Conservation (phyloP, 2,329 filamentous ascomycete genomes). For the Exophiala aquamarina region DNA sequence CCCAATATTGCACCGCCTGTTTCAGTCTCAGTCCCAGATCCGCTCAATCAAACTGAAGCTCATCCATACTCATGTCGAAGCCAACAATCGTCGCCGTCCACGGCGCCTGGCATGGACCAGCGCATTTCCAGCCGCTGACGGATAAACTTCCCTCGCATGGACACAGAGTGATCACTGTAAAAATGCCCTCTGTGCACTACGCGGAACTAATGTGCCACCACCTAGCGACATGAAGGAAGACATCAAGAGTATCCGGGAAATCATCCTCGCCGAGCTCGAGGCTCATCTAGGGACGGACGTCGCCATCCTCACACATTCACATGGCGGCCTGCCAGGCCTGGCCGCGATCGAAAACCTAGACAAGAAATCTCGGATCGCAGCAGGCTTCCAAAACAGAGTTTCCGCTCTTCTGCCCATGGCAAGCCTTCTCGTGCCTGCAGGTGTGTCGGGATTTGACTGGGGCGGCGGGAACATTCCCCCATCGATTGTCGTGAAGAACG, state of each 20-base stretch:
- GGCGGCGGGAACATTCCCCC: neutral
- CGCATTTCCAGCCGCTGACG: constrained; percentile 3
- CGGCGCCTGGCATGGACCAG: constrained; percentile 8
- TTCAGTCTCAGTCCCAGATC: too few species aligned
- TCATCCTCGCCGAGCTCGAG: neutral
- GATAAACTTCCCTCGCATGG: neutral
- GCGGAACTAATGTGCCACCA: neutral
- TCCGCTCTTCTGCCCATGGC: constrained; percentile 2
- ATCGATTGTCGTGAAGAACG: neutral
- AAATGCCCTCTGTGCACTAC: constrained; percentile 7
- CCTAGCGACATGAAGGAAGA: constrained; percentile 1
- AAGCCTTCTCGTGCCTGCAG: constrained; percentile 1
- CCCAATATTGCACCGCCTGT: too few species aligned
- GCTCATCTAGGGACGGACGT: constrained; percentile 2
- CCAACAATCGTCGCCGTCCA: neutral
- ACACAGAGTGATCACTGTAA: constrained; percentile 1
- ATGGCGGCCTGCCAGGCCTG: neutral
- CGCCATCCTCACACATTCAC: constrained; percentile 4
- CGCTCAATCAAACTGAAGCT: too few species aligned
- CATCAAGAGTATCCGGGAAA: neutral
- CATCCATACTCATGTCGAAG: too few species aligned
- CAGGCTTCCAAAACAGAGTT: constrained; percentile 2
- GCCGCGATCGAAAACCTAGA: constrained; percentile 7
- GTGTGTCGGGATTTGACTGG: neutral
- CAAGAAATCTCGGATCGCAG: neutral